Evolutionary conservation across 306 rosid species (phyloP), one percentile per base, ranked within the genome.

Genomic region (Fragaria iinumae): DNA sequence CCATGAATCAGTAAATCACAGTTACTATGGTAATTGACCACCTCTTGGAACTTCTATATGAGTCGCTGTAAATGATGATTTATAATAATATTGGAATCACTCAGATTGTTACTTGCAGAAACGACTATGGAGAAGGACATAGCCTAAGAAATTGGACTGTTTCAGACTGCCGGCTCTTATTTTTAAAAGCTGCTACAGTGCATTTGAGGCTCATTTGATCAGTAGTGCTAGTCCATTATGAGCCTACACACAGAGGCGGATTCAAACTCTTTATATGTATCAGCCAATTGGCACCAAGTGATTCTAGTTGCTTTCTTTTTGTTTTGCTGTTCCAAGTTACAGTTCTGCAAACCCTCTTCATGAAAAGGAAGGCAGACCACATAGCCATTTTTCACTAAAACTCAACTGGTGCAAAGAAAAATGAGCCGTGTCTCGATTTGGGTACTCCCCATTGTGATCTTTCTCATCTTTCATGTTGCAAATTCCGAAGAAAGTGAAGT

Each of bases 91-190:
- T 34, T 32, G 43, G 68, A 16, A 32, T 63, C 21, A 18, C 47
- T 36, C 66, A 17, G 52, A 76, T 1, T 3, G 5, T 49, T 13
- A 17, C 38, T 34, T 53, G 75, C 29, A 53, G 68, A 43, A 41
- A 67, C 47, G 49, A 36, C 67, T 32, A 45, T 29, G 66, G 79
- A 74, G 80, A 69, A 59, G 55, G 82, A 75, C 77, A 49, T 34
- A 67, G 56, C 78, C 34, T 32, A 0, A 39, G 67, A 47, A 13
- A 5, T 50, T 23, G 34, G 91, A 78, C 88, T 39, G 12, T 71
- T 84, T 87, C 85, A 83, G 84, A 70, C 63, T 41, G 93, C 96
- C 93, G 93, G 90, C 90, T 44, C 16, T 70, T 45, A 71, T 64
- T 41, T 13, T 55, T 75, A n/a, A 14, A 43, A 69, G 17, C 72